These are phyloP conservation scores for Brettanomyces anomalus DNA, from an alignment of 805 yeast genomes.

Conservation along the genomic window DNA sequence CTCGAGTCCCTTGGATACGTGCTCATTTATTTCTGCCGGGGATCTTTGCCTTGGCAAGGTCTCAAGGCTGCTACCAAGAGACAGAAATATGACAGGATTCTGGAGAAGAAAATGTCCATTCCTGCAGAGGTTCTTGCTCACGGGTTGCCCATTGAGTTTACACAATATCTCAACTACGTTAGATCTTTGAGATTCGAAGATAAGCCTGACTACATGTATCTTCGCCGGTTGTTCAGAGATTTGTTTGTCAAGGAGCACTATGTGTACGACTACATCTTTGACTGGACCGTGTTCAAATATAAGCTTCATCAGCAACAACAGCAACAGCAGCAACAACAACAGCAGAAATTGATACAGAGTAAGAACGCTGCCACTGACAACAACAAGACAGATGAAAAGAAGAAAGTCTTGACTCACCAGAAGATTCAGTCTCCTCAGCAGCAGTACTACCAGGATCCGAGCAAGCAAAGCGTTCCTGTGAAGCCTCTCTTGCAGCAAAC, in stretches of 20 bases:
- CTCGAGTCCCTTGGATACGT: conserved; percentile 93
- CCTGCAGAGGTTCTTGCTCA: conserved; percentile 79
- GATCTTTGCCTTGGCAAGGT: conserved; percentile 98
- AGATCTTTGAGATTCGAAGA: conserved; percentile 90
- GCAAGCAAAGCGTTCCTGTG: conserved; percentile 4
- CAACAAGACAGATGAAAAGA: conserved; percentile 8
- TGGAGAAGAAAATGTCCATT: conserved; percentile 90
- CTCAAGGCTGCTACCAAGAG: conserved; percentile 93
- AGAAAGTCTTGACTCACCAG: conserved; percentile 2
- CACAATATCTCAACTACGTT: conserved; percentile 79
- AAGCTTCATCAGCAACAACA: conserved; percentile 45
- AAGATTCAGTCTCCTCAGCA: conserved; percentile 1
- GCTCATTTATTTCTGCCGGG: conserved; percentile 87
- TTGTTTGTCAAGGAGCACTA: conserved; percentile 81
- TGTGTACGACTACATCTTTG: conserved; percentile 89
- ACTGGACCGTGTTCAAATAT: conserved; percentile 88
- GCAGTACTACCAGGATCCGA: conserved; percentile 1
- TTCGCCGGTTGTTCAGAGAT: conserved; percentile 85
- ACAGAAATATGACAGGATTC: conserved; percentile 92
- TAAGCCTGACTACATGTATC: conserved; percentile 86
- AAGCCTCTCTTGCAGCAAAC: conserved; percentile 24
- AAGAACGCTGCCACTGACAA: conserved; percentile 9
- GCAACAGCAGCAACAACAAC: conserved; percentile 17
- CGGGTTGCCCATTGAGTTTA: conserved; percentile 88
- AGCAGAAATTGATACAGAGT: conserved; percentile 13